A percentile compares a stretch with the other conserved stretches of the same genome.
Conservation (phyloP, 257 asterid genomes). For the Striga asiatica region DNA sequence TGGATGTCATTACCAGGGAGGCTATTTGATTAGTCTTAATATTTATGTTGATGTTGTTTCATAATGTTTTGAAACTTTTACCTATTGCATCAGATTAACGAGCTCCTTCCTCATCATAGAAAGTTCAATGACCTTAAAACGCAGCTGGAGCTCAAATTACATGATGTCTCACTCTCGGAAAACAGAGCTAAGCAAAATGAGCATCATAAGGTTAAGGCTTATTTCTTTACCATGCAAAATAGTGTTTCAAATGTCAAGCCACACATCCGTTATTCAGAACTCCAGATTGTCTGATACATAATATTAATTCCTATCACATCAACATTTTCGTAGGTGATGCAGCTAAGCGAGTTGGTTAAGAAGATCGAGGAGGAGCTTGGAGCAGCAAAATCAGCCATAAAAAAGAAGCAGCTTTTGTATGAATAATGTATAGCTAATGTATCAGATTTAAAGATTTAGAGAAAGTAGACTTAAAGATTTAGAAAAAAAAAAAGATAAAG, state of each 20-base stretch:
- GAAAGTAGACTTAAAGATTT: constrained; percentile 71
- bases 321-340: constrained; percentile 22
- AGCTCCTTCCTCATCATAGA: constrained; percentile 77
- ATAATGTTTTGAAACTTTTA: constrained; percentile 4
- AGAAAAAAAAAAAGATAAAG: constrained; percentile 76
- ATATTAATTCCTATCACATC: too few relatives aligned
- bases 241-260: too few relatives aligned
- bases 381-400: constrained; percentile 50
- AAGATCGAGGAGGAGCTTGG: constrained; percentile 67
- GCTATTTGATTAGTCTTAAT: too few relatives aligned
- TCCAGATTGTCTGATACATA: too few relatives aligned
- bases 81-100: constrained; percentile 49
- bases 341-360: constrained; percentile 84
- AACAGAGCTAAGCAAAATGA: constrained; percentile 85
- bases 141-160: constrained; percentile 75
- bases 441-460: constrained; percentile 66
- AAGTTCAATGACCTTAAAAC: constrained; percentile 68
- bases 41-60: background rate
- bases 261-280: too few relatives aligned
- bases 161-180: constrained; percentile 73
- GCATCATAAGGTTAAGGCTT: constrained; percentile 76
- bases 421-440: constrained; percentile 60
- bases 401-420: constrained; percentile 51
- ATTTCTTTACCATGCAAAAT: constrained; percentile 1
- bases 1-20: too few relatives aligned